These are phyloP conservation scores for Aspergillus affinis DNA, from an alignment of 495 filamentous ascomycete species.

Conservation along the genomic window DNA sequence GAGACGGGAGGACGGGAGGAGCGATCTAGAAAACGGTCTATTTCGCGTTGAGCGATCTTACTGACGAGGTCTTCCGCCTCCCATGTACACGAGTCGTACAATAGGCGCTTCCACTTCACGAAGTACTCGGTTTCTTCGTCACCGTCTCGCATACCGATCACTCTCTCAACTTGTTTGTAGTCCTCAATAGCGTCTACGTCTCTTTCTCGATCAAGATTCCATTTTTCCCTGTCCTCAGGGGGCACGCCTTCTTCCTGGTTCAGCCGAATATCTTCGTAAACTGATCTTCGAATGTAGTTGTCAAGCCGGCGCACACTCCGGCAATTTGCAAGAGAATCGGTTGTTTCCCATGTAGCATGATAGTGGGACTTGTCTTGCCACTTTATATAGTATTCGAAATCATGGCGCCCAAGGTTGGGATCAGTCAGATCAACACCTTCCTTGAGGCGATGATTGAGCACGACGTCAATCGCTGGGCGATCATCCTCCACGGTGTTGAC, in stretches of 20 bases:
- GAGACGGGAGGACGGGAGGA: constrained; percentile 73
- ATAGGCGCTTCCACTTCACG: constrained; percentile 86
- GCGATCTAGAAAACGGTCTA: constrained; percentile 87
- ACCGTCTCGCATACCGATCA: constrained; percentile 76
- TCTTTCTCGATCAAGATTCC: constrained; percentile 83
- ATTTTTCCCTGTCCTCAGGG: constrained; percentile 87
- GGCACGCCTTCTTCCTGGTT: constrained; percentile 67
- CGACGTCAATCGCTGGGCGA: constrained; percentile 79
- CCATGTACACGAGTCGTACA: constrained; percentile 94
- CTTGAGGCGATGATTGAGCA: constrained; percentile 80
- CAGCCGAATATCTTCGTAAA: constrained; percentile 71
- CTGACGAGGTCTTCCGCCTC: constrained; percentile 74
- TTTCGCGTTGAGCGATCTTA: constrained; percentile 75
- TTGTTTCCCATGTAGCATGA: constrained; percentile 91
- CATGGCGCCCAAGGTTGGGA: constrained; percentile 62
- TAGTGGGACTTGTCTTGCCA: constrained; percentile 95
- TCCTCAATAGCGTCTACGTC: constrained; percentile 80
- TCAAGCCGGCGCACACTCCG: constrained; percentile 83
- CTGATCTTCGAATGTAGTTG: constrained; percentile 85
- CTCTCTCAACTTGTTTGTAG: constrained; percentile 85
- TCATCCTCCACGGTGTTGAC: constrained; percentile 65
- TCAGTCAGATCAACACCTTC: constrained; percentile 61
- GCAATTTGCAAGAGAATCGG: constrained; percentile 63
- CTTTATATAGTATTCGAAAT: constrained; percentile 95
- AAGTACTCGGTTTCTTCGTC: constrained; percentile 80